phyloP scores from a whole-genome alignment of 148 eudicot genomes.

The Camellia lanceoleosa region DNA sequence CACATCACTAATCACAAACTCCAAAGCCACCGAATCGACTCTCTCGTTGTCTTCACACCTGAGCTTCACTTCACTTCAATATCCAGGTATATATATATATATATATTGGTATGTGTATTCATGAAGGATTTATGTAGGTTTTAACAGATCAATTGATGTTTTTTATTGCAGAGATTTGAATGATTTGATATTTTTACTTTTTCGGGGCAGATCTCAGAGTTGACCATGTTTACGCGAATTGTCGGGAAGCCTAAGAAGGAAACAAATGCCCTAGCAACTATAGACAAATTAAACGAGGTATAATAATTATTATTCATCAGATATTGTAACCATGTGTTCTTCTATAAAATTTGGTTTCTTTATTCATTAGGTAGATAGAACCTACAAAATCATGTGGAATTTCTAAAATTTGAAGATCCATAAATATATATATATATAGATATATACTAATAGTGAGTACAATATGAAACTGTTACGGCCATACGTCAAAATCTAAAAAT shows the following conservation, averaged over 20 bases:
- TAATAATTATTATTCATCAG: not conserved
- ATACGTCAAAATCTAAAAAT: too few relatives aligned
- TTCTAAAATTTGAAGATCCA: too few relatives aligned
- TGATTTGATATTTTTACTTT: slow-evolving; percentile 1
- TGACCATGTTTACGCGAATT: slow-evolving; percentile 21
- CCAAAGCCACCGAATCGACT: too few relatives aligned
- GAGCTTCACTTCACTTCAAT: too few relatives aligned
- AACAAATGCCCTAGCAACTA: slow-evolving; percentile 10
- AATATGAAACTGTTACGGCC: too few relatives aligned
- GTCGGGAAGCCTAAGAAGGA: slow-evolving; percentile 23
- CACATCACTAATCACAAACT: too few relatives aligned
- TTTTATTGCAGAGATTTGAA: not conserved
- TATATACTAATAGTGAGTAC: too few relatives aligned
- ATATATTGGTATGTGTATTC: not conserved
- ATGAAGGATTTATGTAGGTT: not conserved
- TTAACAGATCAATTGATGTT: not conserved
- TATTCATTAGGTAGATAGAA: too few relatives aligned
- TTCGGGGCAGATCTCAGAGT: slow-evolving; percentile 10
- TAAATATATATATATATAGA: too few relatives aligned
- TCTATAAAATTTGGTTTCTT: too few relatives aligned
- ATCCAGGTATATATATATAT: not conserved
- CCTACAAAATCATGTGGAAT: too few relatives aligned
- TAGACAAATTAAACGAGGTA: slow-evolving; percentile 20
- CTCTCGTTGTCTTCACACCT: too few relatives aligned
- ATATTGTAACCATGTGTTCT: not conserved